A percentile compares a stretch with the other conserved stretches of the same genome.
These are phyloP conservation scores for Beauveria rudraprayagi DNA, from an alignment of 2,329 filamentous ascomycete species.

Conservation along the genomic window DNA sequence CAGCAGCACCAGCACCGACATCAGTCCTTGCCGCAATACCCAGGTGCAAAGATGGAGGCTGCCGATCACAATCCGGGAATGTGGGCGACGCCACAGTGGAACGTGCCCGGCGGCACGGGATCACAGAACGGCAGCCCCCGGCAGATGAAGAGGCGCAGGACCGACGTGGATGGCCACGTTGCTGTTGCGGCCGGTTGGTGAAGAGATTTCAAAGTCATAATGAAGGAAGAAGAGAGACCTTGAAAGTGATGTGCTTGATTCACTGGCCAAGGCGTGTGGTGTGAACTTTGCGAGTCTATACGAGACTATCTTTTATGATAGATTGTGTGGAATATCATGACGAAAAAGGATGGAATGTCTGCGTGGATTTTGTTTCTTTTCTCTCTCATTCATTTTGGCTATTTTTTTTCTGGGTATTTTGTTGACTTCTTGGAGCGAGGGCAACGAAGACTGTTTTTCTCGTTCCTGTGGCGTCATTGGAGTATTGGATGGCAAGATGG, in stretches of 20 bases:
- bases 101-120: slow-evolving; percentile 15
- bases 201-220: neutral
- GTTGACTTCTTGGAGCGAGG: neutral
- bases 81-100: slow-evolving; percentile 22
- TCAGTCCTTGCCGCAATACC: neutral
- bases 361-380: neutral
- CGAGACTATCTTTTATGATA: neutral
- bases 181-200: slow-evolving; percentile 22
- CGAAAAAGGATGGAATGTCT: neutral
- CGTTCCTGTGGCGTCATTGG: slow-evolving; percentile 1
- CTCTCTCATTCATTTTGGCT: neutral
- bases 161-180: slow-evolving; percentile 25
- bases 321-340: neutral
- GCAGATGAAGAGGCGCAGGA: slow-evolving; percentile 29
- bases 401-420: neutral
- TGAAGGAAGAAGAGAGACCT: neutral
- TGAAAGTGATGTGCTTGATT: neutral
- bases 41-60: slow-evolving; percentile 23
- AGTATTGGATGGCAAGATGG: neutral
- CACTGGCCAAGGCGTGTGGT: neutral
- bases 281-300: neutral
- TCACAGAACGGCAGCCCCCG: slow-evolving; percentile 23
- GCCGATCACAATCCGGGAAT: slow-evolving; percentile 23
- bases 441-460: neutral
- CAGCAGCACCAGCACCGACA: slow-evolving; percentile 4